Evolutionary conservation across 345 rosid species (phyloP), one percentile per base, ranked within the genome.

Genomic region (Eucalyptus regnans): DNA sequence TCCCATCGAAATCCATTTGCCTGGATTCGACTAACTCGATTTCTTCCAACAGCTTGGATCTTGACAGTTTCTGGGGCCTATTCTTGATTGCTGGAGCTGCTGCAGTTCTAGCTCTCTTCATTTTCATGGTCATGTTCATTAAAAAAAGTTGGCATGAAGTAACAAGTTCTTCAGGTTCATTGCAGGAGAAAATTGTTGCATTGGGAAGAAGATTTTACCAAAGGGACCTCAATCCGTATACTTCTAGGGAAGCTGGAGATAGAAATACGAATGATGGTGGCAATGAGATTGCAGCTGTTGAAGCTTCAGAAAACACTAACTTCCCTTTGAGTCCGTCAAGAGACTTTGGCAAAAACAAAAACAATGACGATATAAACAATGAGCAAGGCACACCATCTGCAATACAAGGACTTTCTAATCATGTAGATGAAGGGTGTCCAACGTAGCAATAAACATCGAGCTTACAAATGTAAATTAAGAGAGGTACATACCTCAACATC

Each of bases 21-120:
- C 9, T 2, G 1, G 17, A 62, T 62, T 62, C 17, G 1, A 12
- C 8, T 27, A 3, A 3, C 33, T 29, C 33, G 0, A 7, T 6
- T 29, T 62, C 68, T 62, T 62, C 68, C 33, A 29, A 6, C 3
- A 3, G 33, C 68, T 62, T 62, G 33, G 17, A 4, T 27, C 68
- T 62, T 1, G 68, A 62, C 4, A 62, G 68, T 29, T 62, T 62
- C 33, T 62, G 17, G 68, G 33, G 17, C 33, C 68, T 62, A 13
- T 62, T 62, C 33, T 29, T 62, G 33, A 29, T 62, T 4, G 41
- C 41, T 5, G 5, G 41, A 41, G 41, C 5, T 62, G 16, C 5
- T 62, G 17, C 33, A 12, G 4, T 27, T 62, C 4, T 62, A 27
- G 33, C 68, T 62, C 68, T 62, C 15, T 3, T 60, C 15, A 27